Conservation (phyloP, 495 filamentous ascomycete species). For the Friedmanniomyces endolithicus region DNA sequence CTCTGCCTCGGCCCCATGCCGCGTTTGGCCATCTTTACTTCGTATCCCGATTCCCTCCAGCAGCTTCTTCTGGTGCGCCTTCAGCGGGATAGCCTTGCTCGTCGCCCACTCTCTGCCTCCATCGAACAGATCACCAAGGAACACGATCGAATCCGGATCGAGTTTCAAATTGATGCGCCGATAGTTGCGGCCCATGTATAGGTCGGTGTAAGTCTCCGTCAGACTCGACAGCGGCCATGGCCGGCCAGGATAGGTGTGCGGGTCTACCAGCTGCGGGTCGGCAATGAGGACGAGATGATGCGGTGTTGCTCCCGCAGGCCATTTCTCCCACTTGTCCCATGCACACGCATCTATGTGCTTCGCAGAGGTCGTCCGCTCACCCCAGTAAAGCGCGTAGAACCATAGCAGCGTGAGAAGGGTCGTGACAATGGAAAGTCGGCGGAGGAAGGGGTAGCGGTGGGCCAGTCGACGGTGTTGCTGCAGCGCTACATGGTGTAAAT, state of each 20-base stretch:
- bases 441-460: conserved; percentile 10
- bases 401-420: conserved; percentile 37
- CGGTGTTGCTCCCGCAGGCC: conserved; percentile 65
- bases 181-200: conserved; percentile 74
- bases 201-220: conserved; percentile 74
- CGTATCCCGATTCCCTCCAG: conserved; percentile 38
- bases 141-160: conserved; percentile 69
- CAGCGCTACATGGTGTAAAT: conserved; percentile 8
- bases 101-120: conserved; percentile 93
- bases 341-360: conserved; percentile 55
- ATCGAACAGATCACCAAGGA: conserved; percentile 92
- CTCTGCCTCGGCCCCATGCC: not conserved
- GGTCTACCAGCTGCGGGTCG: conserved; percentile 95
- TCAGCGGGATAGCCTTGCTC: conserved; percentile 33
- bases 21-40: not conserved
- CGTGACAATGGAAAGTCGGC: conserved; percentile 8
- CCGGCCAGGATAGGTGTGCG: conserved; percentile 88
- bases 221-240: conserved; percentile 75
- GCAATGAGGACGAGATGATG: conserved; percentile 82
- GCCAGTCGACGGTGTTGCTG: conserved; percentile 5
- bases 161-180: conserved; percentile 54
- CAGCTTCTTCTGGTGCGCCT: conserved; percentile 54
- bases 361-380: conserved; percentile 67
- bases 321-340: conserved; percentile 83
- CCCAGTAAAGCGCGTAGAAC: conserved; percentile 73